Base-by-base conservation (phyloP, 140 eudicot genomes). In the Bidens hawaiensis region DNA sequence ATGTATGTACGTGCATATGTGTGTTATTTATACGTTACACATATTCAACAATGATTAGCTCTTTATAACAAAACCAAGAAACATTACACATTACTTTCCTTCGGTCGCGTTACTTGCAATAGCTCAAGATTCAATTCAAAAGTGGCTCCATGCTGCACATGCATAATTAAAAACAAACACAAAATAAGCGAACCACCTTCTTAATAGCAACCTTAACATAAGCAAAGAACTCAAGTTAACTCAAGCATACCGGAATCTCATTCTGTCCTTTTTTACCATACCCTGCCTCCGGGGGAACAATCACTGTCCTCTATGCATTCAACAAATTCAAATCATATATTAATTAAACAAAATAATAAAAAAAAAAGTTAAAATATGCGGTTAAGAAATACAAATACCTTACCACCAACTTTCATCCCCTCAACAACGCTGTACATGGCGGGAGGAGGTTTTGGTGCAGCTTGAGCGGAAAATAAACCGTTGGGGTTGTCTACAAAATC, bases 401-500 rank as follows among this genome's bases (percentile, higher is more conserved):
- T 88, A 42, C 99, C 99, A 19, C 96, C 99, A 51, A 88, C 94
- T 88, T 69, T 88, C 99, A 93, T 93, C 47, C 99, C 99, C 75
- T 85, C 90, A 56, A 79, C 81, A 34, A 76, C 62, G 1, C 69
- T 60, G 64, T 93, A 93, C 99, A 93, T 82, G 22, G 95, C 95
- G 12, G 94, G 85, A 24, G 99, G 99, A 55, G 99, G 99, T 75
- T 93, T 93, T 12, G 99, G 99, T 64, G 99, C 85, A 19, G 99
- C 99, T 82, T 93, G 99, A 51, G 99, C 96, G 9, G 99, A 93
- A 70, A 93, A 93, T 25, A 93, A 64, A 43, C 99, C 99, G 62
- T 93, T 93, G 6, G 99, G 85, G 63, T 77, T 93, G 83, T 85
- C 96, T 36, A 81, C 95, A 81, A 72, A 93, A 42, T 93, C 95